Percentiles rank a stretch among this genome's conserved stretches.
Conservation (phyloP, 116 monocot species). For the Phalaenopsis hybrid region DNA sequence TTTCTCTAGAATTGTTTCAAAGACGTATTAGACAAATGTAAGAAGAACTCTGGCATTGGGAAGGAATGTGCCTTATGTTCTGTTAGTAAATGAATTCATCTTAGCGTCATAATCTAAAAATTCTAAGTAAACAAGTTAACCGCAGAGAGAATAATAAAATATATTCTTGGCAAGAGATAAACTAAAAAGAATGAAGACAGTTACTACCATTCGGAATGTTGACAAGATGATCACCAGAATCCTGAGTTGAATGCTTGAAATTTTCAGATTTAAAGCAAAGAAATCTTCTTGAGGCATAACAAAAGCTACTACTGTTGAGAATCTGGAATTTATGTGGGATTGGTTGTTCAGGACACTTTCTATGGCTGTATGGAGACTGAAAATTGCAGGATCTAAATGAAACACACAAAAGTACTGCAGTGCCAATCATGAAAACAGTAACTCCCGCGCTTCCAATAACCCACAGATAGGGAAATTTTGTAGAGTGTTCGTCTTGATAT, state of each 20-base stretch:
- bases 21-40: not conserved
- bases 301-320: conserved; percentile 58
- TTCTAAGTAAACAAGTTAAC: not conserved
- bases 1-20: not conserved
- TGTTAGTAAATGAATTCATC: not conserved
- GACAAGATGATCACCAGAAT: conserved; percentile 39
- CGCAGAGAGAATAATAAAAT: not conserved
- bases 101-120: not conserved
- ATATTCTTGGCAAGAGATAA: not conserved
- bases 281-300: conserved; percentile 52
- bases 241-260: conserved; percentile 30
- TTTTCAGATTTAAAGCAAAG: conserved; percentile 60
- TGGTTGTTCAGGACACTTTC: conserved; percentile 38
- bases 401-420: conserved; percentile 48
- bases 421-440: conserved; percentile 46
- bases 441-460: conserved; percentile 67
- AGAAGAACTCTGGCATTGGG: not conserved
- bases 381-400: conserved; percentile 32
- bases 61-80: not conserved
- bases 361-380: conserved; percentile 25
- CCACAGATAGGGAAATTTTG: conserved; percentile 71
- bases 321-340: conserved; percentile 64
- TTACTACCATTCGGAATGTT: conserved; percentile 52
- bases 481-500: conserved; percentile 27
- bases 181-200: not conserved